A percentile compares a stretch with the other conserved stretches of the same genome.
Evolutionary conservation across 306 rosid genomes (phyloP).

Genomic region (Prosopis cineraria): DNA sequence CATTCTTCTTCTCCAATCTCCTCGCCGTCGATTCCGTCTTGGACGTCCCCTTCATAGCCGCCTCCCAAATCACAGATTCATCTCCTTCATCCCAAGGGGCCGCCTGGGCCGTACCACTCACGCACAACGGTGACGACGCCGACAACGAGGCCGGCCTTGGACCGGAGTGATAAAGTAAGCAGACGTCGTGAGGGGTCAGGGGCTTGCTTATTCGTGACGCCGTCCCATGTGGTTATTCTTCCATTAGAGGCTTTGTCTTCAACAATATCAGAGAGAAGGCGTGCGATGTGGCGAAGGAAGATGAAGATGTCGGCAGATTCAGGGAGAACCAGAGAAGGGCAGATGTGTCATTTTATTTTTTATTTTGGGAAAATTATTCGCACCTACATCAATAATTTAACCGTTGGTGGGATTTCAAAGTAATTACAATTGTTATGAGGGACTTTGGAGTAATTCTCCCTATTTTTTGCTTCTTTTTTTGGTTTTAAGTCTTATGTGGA

Average conservation of each 20-base stretch:
- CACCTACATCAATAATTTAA: no score
- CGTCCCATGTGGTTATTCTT: slow-evolving; percentile 84
- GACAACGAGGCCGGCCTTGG: slow-evolving; percentile 73
- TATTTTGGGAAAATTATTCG: no score
- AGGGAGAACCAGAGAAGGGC: no score
- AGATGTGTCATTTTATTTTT: no score
- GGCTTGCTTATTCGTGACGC: slow-evolving; percentile 89
- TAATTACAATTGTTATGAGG: no score
- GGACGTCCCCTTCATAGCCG: slow-evolving; percentile 75
- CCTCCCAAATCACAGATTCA: slow-evolving; percentile 82
- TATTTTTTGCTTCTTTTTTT: no score
- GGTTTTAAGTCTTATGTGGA: not conserved
- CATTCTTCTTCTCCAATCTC: not conserved
- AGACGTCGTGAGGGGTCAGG: slow-evolving; percentile 62
- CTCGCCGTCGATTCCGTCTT: not conserved
- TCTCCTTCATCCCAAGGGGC: slow-evolving; percentile 77
- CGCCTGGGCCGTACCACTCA: slow-evolving; percentile 49
- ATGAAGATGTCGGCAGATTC: no score
- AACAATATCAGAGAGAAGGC: no score
- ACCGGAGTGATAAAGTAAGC: slow-evolving; percentile 91
- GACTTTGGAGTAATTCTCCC: no score
- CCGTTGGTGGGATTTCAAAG: no score
- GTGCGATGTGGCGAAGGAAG: no score
- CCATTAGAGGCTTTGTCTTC: slow-evolving; percentile 78
- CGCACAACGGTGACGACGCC: slow-evolving; percentile 69